These are phyloP conservation scores for Leccinum incarnatum DNA, from an alignment of 768 basidiomycete species.

Conservation along the genomic window DNA sequence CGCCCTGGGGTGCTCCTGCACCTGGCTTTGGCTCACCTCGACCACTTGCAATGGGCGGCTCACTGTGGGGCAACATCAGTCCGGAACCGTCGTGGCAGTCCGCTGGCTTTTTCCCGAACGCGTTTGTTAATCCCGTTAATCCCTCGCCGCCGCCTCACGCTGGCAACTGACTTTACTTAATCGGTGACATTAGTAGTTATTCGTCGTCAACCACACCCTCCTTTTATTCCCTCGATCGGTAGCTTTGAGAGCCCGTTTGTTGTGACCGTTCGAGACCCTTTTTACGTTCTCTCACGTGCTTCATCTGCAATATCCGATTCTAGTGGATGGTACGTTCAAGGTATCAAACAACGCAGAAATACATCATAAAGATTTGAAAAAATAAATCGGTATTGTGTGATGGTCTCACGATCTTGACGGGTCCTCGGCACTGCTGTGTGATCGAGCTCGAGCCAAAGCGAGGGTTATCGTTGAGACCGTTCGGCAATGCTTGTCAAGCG, in stretches of 20 bases:
- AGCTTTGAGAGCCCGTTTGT: background rate
- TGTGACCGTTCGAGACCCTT: slow-evolving; percentile 10
- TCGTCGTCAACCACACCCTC: background rate
- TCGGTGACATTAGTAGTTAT: slow-evolving; percentile 16
- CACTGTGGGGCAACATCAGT: slow-evolving; percentile 42
- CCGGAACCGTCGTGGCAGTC: slow-evolving; percentile 51
- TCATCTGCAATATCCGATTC: slow-evolving; percentile 25
- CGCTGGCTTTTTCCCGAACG: slow-evolving; percentile 44
- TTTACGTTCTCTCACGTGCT: slow-evolving; percentile 17
- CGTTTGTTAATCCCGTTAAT: slow-evolving; percentile 47
- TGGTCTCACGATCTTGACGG: background rate
- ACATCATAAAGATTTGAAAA: slow-evolving; percentile 37
- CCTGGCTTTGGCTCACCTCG: slow-evolving; percentile 36
- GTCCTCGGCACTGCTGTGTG: no score
- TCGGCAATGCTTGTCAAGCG: no score
- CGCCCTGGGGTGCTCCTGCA: slow-evolving; percentile 46
- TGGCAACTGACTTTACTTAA: slow-evolving; percentile 29
- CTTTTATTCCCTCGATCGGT: background rate
- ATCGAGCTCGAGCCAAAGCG: no score
- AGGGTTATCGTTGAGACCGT: no score
- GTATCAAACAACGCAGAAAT: slow-evolving; percentile 32
- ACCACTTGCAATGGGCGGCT: slow-evolving; percentile 34
- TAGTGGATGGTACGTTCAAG: slow-evolving; percentile 17
- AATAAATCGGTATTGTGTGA: slow-evolving; percentile 9
- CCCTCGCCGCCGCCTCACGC: slow-evolving; percentile 47